phyloP scores from a whole-genome alignment of 768 basidiomycete species.

The Xerocomus spinulosus region DNA sequence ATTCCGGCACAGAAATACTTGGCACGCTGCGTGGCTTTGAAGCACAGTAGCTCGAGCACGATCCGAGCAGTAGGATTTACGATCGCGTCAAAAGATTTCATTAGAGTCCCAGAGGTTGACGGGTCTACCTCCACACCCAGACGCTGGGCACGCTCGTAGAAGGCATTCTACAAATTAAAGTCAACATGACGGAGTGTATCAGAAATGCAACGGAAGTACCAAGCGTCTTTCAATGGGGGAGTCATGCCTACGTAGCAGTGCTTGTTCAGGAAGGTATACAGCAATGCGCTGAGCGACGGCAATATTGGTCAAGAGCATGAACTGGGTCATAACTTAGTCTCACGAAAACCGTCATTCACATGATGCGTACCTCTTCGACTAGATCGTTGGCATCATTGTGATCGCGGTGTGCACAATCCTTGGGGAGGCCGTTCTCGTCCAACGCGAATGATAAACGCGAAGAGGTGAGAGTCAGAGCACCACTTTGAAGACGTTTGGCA shows the following conservation, averaged over 20 bases:
- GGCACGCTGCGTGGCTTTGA: conserved; percentile 90
- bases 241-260: conserved; percentile 94
- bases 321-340: conserved; percentile 41
- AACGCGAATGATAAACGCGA: conserved; percentile 71
- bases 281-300: conserved; percentile 91
- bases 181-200: conserved; percentile 1
- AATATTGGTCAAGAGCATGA: conserved; percentile 91
- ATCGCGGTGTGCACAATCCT: conserved; percentile 68
- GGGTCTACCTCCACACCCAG: conserved; percentile 81
- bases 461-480: conserved; percentile 69
- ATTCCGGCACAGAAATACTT: conserved; percentile 99
- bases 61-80: conserved; percentile 66
- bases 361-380: conserved; percentile 74
- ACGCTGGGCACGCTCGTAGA: conserved; percentile 75
- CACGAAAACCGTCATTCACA: not conserved
- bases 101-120: conserved; percentile 73
- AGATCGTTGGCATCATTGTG: conserved; percentile 70
- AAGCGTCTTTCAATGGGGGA: conserved; percentile 87
- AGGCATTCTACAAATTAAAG: conserved; percentile 50
- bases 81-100: conserved; percentile 78
- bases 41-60: conserved; percentile 77
- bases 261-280: conserved; percentile 91
- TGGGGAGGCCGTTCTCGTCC: conserved; percentile 73
- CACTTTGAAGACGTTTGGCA: conserved; percentile 68
- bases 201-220: conserved; percentile 32